Percentiles rank a stretch among this genome's conserved stretches.
Evolutionary conservation across 192 early-diverging fungal genomes (phyloP).

Genomic region (Funneliformis mosseae): DNA sequence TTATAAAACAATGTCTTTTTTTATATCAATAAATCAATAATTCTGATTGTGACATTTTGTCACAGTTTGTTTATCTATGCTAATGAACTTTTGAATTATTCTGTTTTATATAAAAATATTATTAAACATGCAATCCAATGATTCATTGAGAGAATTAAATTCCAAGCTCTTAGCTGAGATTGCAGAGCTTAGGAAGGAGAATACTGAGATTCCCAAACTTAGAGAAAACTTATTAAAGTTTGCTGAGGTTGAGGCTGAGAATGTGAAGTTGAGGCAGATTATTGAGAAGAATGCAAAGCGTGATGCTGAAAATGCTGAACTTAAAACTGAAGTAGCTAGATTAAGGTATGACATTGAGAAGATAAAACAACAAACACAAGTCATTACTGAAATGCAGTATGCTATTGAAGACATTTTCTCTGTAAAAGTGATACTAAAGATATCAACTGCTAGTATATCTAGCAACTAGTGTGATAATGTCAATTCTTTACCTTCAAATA

Average conservation of each 20-base stretch:
- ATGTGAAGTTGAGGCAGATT: too few species aligned
- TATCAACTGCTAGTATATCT: too few species aligned
- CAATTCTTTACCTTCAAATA: too few species aligned
- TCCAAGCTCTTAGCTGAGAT: too few species aligned
- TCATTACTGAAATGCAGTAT: background rate
- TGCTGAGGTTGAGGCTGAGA: too few species aligned
- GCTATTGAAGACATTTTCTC: background rate
- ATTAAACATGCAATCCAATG: too few species aligned
- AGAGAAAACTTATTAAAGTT: too few species aligned
- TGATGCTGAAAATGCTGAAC: conserved; percentile 7
- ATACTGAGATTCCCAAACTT: too few species aligned
- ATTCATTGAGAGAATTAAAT: too few species aligned
- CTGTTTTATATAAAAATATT: conserved; percentile 28
- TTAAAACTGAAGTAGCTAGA: conserved; percentile 4
- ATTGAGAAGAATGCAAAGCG: conserved; percentile 25
- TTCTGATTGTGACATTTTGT: background rate
- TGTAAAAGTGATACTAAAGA: too few species aligned
- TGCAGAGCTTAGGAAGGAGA: too few species aligned
- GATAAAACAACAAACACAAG: background rate
- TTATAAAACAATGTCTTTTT: conserved; percentile 20
- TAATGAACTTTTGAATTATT: conserved; percentile 29
- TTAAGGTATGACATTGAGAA: background rate
- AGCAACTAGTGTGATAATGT: too few species aligned
- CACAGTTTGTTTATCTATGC: conserved; percentile 25
- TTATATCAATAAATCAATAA: conserved; percentile 31